These are phyloP conservation scores for Lithospermum erythrorhizon DNA, from an alignment of 257 asterid genomes.

Conservation along the genomic window DNA sequence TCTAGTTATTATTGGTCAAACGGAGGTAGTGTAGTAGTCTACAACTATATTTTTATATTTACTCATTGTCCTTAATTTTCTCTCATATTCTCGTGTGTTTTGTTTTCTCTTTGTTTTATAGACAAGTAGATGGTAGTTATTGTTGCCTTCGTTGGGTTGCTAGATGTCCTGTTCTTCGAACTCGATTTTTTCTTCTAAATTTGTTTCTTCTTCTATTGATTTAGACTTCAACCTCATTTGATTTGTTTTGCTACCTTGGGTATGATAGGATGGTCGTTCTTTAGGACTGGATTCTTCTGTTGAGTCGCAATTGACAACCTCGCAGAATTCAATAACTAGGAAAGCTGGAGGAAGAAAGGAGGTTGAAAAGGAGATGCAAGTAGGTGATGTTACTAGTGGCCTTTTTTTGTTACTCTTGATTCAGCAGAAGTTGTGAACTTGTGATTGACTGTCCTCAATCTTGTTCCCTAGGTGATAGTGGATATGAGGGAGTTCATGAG, in stretches of 20 bases:
- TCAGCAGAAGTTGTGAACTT: not conserved
- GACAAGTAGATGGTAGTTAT: not conserved
- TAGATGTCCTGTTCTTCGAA: not conserved
- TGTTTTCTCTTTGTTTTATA: not conserved
- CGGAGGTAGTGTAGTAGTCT: not conserved
- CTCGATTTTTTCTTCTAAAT: not conserved
- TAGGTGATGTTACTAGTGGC: constrained; percentile 21
- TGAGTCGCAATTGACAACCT: constrained; percentile 48
- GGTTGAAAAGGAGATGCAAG: constrained; percentile 72
- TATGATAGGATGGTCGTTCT: constrained; percentile 60
- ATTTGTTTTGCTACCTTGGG: constrained; percentile 12
- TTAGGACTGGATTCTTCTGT: constrained; percentile 37
- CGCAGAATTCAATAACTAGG: constrained; percentile 70
- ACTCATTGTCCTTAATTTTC: not conserved
- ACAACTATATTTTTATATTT: no score
- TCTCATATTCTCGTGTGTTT: not conserved
- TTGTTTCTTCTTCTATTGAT: not conserved
- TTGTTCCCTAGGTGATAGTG: constrained; percentile 62
- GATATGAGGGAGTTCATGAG: constrained; percentile 99
- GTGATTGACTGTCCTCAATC: not conserved
- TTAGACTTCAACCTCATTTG: not conserved
- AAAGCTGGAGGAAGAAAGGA: constrained; percentile 93
- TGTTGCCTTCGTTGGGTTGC: not conserved
- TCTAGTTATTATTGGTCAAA: not conserved
- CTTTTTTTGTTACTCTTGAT: constrained; percentile 2